Evolutionary conservation across 129 eudicot species (phyloP), one percentile per base, ranked within the genome.

Genomic region (Lonicera japonica): DNA sequence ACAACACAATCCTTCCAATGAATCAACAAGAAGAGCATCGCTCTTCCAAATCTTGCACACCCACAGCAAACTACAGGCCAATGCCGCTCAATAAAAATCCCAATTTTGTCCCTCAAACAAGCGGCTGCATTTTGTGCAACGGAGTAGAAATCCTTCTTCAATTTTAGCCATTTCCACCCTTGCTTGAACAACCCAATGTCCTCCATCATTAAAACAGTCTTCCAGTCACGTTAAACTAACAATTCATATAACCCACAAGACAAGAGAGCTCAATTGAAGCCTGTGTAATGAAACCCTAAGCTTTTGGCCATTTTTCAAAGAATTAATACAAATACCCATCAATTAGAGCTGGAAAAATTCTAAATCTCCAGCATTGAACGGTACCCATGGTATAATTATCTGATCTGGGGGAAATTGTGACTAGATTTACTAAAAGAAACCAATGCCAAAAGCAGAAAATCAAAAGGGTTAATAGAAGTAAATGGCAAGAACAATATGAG

Each of bases 21-120:
- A 23, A 77, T 57, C 82, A 88, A 52, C 71, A 77, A 58, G 59
- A 70, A 67, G 6, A 73, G 64, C 58, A 88, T 56, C 3, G 73
- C 52, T 48, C 70, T 76, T 69, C 79, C 86, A 8, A 82, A 29
- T 48, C 68, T 83, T 40, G 79, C 75, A 75, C 83, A 85, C 50
- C 82, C 92, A 50, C 72, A 53, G 43, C 99, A 85, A 11, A 94
- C 92, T 70, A 73, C 69, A 6, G 99, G 99, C 99, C 99, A 94
- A 76, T 82, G 83, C 22, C 83, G 73, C 72, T 82, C 96, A 21
- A 81, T 68, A 6, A 75, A 84, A 34, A 79, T 64, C 68, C 80
- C 88, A 66, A 87, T 67, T 55, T 73, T 70, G 62, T 82, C 86
- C 61, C 83, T 77, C 25, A 75, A 67, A 62, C 82, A 65, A 60